Base-by-base conservation (phyloP, 768 basidiomycete species). In the Suillus occidentalis region DNA sequence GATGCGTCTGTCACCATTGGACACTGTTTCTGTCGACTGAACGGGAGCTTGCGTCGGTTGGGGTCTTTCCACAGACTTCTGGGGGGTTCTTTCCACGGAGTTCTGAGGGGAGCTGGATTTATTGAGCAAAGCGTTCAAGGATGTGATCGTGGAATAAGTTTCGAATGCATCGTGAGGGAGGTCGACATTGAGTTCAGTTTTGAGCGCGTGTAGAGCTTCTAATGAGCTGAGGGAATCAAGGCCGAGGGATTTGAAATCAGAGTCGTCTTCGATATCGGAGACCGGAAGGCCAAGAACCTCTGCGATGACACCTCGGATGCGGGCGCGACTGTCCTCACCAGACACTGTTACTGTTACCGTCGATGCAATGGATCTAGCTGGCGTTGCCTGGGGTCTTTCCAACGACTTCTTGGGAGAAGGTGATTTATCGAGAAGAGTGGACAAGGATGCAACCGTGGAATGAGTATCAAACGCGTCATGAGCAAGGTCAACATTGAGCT, bases 171-270 rank as follows among this genome's bases (percentile, higher is more conserved):
- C 70, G 6, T 72, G 70, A 1, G 88, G 82, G 12, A 89, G 69
- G 4, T 78, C 72, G 39, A 83, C 64, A 22, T 76, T 73, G 60
- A 82, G 79, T 57, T 80, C 78, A 6, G 74, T 73, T 65, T 78
- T 77, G 47, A 90, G 69, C 1, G 77, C 77, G 47, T 87, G 81
- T 8, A 84, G 77, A 40, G 82, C 82, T 68, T 91, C 90, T 63
- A 90, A 87, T 1, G 85, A 84, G 25, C 84, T 82, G 61, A 91
- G 73, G 1, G 89, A 90, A 68, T 90, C 88, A 25, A 90, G 73
- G 4, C 89, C 89, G 16, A 89, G 77, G 0, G 76, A 72, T 20
- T 78, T 79, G 9, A 91, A 76, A 25, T 85, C 80, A 0, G 74
- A 70, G 20, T 83, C 81, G 36, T 84, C 84, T 1, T 72, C 63